Percentiles rank a stretch among this genome's conserved stretches.
These are phyloP conservation scores for Lanzia echinophila DNA, from an alignment of 2,329 filamentous ascomycete genomes.

Conservation along the genomic window DNA sequence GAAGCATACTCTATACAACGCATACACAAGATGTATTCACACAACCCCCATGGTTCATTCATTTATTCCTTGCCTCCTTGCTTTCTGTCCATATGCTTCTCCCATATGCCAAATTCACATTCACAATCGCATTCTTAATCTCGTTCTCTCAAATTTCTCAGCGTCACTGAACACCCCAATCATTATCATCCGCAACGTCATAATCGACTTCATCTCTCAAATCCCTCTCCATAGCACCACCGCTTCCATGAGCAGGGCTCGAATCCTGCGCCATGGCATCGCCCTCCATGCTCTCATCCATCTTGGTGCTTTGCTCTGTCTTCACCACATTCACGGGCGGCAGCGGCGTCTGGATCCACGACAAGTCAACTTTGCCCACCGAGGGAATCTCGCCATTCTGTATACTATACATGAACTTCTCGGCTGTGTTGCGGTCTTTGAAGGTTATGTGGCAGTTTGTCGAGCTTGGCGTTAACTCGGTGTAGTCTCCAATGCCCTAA, in stretches of 20 bases:
- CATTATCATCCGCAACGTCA: conserved; percentile 37
- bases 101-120: too few relatives aligned
- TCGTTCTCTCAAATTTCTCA: too few relatives aligned
- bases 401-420: conserved; percentile 59
- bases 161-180: conserved; percentile 23
- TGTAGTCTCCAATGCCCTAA: conserved; percentile 57
- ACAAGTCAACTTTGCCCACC: conserved; percentile 56
- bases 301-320: conserved; percentile 5
- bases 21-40: too few relatives aligned
- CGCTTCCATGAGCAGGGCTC: conserved; percentile 11
- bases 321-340: conserved; percentile 19
- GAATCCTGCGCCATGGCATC: conserved; percentile 25
- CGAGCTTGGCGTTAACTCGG: conserved; percentile 46
- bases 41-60: too few relatives aligned
- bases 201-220: conserved; percentile 32
- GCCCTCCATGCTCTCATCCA: conserved; percentile 25
- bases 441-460: conserved; percentile 51
- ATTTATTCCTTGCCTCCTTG: too few relatives aligned
- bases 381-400: conserved; percentile 52
- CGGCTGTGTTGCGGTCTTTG: conserved; percentile 63
- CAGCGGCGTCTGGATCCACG: conserved; percentile 46
- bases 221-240: conserved; percentile 11
- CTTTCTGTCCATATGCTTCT: too few relatives aligned
- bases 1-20: too few relatives aligned
- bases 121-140: too few relatives aligned